These are phyloP conservation scores for Aspergillus pseudoglaucus DNA, from an alignment of 2,329 filamentous ascomycete species.

Conservation along the genomic window DNA sequence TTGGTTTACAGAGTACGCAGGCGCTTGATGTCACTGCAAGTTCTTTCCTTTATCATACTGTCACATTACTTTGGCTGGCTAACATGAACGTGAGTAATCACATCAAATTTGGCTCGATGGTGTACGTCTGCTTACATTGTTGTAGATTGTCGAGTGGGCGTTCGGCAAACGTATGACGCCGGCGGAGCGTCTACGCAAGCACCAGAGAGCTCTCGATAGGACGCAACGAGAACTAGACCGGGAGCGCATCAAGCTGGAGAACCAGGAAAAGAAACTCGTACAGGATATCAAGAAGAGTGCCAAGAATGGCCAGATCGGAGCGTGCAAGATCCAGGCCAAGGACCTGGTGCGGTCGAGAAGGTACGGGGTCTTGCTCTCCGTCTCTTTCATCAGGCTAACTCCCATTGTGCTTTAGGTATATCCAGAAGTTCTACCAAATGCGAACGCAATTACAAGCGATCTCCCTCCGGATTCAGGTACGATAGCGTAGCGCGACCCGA, in stretches of 20 bases:
- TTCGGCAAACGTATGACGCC: conserved; percentile 99
- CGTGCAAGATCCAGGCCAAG: conserved; percentile 96
- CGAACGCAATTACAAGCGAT: conserved; percentile 95
- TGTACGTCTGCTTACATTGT: conserved; percentile 7
- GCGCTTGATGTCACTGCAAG: conserved; percentile 6
- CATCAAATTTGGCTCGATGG: neutral
- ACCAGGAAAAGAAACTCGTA: conserved; percentile 96
- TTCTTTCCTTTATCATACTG: neutral
- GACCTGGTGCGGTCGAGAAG: conserved; percentile 86
- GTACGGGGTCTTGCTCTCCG: conserved; percentile 36
- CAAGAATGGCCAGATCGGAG: conserved; percentile 97
- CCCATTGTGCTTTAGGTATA: conserved; percentile 57
- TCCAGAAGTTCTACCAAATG: conserved; percentile 99
- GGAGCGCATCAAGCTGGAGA: conserved; percentile 90
- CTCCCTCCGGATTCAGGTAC: conserved; percentile 84
- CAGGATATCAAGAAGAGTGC: conserved; percentile 96
- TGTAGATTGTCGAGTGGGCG: conserved; percentile 92
- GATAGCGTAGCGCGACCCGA: conserved; percentile 5
- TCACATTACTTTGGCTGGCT: neutral
- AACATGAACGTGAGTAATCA: conserved; percentile 35
- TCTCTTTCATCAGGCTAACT: neutral
- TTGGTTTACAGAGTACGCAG: neutral
- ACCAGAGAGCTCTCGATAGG: conserved; percentile 94
- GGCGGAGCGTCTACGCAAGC: conserved; percentile 58
- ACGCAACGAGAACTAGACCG: conserved; percentile 94